Percentiles rank a stretch among this genome's conserved stretches.
Conservation (phyloP, 2,329 filamentous ascomycete species). For the Metarhizium anisopliae region DNA sequence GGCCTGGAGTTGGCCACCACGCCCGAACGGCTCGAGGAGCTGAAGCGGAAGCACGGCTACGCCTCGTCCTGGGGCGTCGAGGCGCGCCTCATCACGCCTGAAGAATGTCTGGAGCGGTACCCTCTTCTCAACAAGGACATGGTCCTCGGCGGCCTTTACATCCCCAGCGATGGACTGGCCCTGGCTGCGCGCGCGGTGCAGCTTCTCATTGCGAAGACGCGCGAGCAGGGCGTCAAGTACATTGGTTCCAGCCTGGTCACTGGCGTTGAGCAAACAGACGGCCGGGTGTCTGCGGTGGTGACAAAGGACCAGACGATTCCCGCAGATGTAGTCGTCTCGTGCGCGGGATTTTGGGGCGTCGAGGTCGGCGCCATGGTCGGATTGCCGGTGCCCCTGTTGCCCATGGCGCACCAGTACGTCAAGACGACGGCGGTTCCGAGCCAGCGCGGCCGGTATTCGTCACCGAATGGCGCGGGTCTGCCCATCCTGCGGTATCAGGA, state of each 20-base stretch:
- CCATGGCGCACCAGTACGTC: conserved; percentile 54
- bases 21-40: conserved; percentile 45
- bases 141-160: conserved; percentile 50
- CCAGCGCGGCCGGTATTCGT: conserved; percentile 24
- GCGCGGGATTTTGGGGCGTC: conserved; percentile 58
- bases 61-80: conserved; percentile 53
- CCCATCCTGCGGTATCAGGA: conserved; percentile 57
- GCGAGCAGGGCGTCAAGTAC: conserved; percentile 48
- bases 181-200: conserved; percentile 53
- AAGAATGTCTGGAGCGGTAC: conserved; percentile 45
- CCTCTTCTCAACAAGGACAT: conserved; percentile 43
- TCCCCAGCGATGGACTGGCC: conserved; percentile 52
- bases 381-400: conserved; percentile 47
- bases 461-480: conserved; percentile 38
- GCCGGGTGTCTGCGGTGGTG: conserved; percentile 46
- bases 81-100: conserved; percentile 37
- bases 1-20: conserved; percentile 56
- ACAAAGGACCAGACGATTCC: conserved; percentile 39
- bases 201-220: conserved; percentile 48
- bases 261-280: conserved; percentile 39
- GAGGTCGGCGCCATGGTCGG: conserved; percentile 55
- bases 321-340: conserved; percentile 53
- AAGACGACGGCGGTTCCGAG: conserved; percentile 47
- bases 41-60: conserved; percentile 54
- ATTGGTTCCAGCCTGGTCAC: conserved; percentile 47